These are phyloP conservation scores for Coniophora puteana DNA, from an alignment of 1,284 basidiomycete species.

Conservation along the genomic window DNA sequence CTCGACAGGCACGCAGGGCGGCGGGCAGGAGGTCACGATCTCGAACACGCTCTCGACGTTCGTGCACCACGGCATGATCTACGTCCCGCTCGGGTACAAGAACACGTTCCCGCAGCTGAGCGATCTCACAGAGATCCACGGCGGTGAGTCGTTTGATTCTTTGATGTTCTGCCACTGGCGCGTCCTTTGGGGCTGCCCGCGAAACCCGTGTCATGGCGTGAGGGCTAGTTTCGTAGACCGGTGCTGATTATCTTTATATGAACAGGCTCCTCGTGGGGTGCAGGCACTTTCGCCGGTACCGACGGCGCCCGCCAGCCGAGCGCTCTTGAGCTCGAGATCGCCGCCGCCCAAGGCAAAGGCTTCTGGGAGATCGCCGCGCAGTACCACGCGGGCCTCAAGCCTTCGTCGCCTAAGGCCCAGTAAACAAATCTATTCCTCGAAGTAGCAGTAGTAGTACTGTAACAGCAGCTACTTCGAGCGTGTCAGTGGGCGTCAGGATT, in stretches of 20 bases:
- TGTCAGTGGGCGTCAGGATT: too few species aligned
- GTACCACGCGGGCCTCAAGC: slow-evolving; percentile 18
- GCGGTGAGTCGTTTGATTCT: slow-evolving; percentile 45
- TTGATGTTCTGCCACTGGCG: slow-evolving; percentile 1
- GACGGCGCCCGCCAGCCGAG: slow-evolving; percentile 65
- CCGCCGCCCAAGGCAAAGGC: slow-evolving; percentile 58
- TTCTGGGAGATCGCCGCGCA: slow-evolving; percentile 52
- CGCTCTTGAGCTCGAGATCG: slow-evolving; percentile 62
- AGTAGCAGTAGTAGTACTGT: too few species aligned
- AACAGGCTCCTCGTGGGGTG: slow-evolving; percentile 74
- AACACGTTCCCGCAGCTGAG: slow-evolving; percentile 53
- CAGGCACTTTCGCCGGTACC: slow-evolving; percentile 62
- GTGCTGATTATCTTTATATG: neutral
- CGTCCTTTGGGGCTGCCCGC: neutral
- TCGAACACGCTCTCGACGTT: slow-evolving; percentile 68
- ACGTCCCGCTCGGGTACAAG: slow-evolving; percentile 78
- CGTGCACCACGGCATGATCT: slow-evolving; percentile 78
- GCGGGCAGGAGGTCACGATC: slow-evolving; percentile 74
- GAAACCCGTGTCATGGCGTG: neutral
- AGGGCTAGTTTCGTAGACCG: neutral
- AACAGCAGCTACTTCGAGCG: too few species aligned
- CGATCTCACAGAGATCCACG: slow-evolving; percentile 62
- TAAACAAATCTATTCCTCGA: too few species aligned
- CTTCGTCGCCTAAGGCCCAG: too few species aligned
- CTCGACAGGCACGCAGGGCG: slow-evolving; percentile 61